phyloP scores from a whole-genome alignment of 2,329 filamentous ascomycete species.

The Escovopsis sp. region DNA sequence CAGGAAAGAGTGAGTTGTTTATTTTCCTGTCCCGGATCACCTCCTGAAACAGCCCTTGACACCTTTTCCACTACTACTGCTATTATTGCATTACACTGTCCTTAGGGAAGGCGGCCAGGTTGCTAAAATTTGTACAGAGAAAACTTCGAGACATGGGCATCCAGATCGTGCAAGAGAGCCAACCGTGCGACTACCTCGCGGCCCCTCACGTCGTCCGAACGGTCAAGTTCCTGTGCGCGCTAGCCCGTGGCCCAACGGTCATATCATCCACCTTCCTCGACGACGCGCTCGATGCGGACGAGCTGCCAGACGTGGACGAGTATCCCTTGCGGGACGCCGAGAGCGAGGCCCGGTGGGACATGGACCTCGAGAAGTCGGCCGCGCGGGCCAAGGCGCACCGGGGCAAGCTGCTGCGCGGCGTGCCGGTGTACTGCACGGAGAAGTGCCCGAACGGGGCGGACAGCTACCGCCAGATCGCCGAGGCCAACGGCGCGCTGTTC shows the following conservation, averaged over 20 bases:
- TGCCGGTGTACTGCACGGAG: constrained; percentile 73
- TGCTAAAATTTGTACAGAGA: constrained; percentile 33
- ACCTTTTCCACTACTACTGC: too few relatives aligned
- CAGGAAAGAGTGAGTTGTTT: constrained; percentile 48
- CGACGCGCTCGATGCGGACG: constrained; percentile 52
- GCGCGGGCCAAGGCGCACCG: constrained; percentile 60
- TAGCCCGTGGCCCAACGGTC: constrained; percentile 67
- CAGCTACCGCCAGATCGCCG: constrained; percentile 72
- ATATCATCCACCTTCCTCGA: constrained; percentile 69
- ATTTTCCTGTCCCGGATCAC: too few relatives aligned
- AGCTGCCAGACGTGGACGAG: constrained; percentile 46
- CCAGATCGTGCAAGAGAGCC: constrained; percentile 58
- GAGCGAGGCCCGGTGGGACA: constrained; percentile 54
- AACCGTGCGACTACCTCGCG: constrained; percentile 69
- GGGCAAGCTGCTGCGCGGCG: constrained; percentile 56
- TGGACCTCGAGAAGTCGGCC: constrained; percentile 54
- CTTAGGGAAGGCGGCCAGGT: not conserved
- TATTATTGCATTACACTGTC: too few relatives aligned
- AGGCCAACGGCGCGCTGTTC: constrained; percentile 77
- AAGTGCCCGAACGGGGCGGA: constrained; percentile 67
- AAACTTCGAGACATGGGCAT: constrained; percentile 75
- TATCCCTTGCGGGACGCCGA: constrained; percentile 56
- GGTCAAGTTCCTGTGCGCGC: constrained; percentile 78
- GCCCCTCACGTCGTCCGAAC: constrained; percentile 80
- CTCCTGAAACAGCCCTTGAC: too few relatives aligned